These are phyloP conservation scores for Elaeis oleifera DNA, from an alignment of 202 grass and related monocot genomes.

Conservation along the genomic window DNA sequence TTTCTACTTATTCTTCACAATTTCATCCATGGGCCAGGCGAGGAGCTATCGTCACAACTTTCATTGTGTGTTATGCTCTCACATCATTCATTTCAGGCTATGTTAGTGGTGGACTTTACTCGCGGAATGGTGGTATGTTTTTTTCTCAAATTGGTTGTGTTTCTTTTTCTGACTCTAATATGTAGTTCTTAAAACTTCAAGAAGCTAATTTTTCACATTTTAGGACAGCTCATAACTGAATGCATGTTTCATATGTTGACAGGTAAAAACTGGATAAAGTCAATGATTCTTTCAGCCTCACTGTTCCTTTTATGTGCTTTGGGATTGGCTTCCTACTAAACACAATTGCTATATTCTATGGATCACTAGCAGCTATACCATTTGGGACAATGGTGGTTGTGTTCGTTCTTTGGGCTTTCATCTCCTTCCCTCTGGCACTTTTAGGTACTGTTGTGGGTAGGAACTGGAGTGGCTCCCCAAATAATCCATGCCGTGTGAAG, in stretches of 20 bases:
- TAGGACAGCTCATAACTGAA: too few species aligned
- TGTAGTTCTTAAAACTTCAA: too few species aligned
- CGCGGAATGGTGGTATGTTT: constrained; percentile 72
- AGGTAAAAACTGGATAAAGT: constrained; percentile 85
- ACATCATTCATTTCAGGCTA: constrained; percentile 98
- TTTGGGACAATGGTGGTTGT: constrained; percentile 89
- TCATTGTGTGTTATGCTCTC: constrained; percentile 96
- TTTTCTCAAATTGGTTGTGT: constrained; percentile 17
- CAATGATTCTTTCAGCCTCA: constrained; percentile 63
- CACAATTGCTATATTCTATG: constrained; percentile 89
- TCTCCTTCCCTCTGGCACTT: constrained; percentile 75
- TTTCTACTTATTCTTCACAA: too few species aligned
- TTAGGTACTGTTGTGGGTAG: constrained; percentile 80
- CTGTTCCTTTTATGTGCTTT: constrained; percentile 82
- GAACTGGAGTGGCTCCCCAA: constrained; percentile 83
- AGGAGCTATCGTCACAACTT: constrained; percentile 87
- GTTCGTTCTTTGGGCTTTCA: constrained; percentile 88
- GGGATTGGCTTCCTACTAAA: constrained; percentile 71
- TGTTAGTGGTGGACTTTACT: constrained; percentile 81
- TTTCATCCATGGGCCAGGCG: constrained; percentile 33
- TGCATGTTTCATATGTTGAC: too few species aligned
- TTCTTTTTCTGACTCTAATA: constrained; percentile 2
- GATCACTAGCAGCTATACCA: constrained; percentile 79
- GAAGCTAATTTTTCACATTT: too few species aligned
- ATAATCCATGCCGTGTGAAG: constrained; percentile 85